These are phyloP conservation scores for Colletotrichum theobromicola DNA, from an alignment of 2,329 filamentous ascomycete species.

Conservation along the genomic window DNA sequence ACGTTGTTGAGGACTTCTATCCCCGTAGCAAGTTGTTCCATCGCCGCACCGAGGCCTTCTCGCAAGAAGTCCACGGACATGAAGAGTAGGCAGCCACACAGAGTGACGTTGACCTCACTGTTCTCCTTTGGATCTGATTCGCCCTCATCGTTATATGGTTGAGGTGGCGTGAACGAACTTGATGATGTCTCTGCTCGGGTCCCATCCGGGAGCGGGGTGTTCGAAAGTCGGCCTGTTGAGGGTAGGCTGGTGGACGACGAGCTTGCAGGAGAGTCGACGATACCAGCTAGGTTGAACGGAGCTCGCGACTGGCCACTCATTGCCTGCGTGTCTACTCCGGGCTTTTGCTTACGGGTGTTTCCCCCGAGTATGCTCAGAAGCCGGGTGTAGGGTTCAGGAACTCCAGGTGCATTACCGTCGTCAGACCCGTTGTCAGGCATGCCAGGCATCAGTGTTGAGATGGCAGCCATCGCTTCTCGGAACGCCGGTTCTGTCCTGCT, in stretches of 20 bases:
- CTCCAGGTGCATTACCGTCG: background rate
- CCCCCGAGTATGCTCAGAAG: background rate
- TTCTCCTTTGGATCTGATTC: background rate
- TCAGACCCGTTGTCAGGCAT: background rate
- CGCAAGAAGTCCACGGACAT: conserved; percentile 59
- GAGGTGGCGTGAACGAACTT: conserved; percentile 38
- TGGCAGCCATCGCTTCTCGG: conserved; percentile 54
- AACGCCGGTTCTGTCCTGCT: conserved; percentile 50
- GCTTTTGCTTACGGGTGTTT: background rate
- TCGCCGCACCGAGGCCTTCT: background rate
- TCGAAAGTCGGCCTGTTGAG: background rate
- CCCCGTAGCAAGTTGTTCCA: conserved; percentile 11
- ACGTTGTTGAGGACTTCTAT: conserved; percentile 13
- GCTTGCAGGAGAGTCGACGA: background rate
- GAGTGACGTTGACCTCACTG: conserved; percentile 26
- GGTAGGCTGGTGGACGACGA: background rate
- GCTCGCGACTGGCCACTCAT: background rate
- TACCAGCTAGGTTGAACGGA: background rate
- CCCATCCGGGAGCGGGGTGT: background rate
- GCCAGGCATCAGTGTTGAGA: conserved; percentile 41
- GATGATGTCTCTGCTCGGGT: background rate
- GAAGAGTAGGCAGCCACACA: conserved; percentile 55
- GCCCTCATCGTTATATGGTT: conserved; percentile 26
- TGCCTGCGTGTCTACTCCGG: background rate
- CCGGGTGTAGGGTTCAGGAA: background rate